A percentile compares a stretch with the other conserved stretches of the same genome.
phyloP scores from a whole-genome alignment of 257 asterid genomes.

The Solanum gracilifrons region DNA sequence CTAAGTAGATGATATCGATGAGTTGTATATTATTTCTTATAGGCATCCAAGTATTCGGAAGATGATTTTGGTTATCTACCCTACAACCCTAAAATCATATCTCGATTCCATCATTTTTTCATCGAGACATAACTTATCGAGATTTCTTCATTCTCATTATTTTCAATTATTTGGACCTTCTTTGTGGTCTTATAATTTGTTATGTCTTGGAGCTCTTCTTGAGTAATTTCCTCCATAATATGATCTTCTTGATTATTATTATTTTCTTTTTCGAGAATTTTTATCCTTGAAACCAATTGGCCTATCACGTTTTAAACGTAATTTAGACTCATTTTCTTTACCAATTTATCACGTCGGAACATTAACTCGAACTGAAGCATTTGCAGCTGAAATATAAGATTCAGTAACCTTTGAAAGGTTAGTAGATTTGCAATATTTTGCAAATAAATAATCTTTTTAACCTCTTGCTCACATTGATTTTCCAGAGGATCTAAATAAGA shows the following conservation, averaged over 20 bases:
- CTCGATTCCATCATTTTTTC: not conserved
- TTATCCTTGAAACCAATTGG: not conserved
- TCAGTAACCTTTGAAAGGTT: not conserved
- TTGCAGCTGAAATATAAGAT: not conserved
- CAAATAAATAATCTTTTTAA: too few species aligned
- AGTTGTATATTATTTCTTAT: too few species aligned
- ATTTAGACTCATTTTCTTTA: not conserved
- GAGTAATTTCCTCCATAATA: not conserved
- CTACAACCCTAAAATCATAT: too few species aligned
- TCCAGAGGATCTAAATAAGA: not conserved
- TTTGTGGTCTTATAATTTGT: not conserved
- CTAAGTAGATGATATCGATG: too few species aligned
- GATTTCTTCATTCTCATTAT: not conserved
- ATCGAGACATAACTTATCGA: not conserved
- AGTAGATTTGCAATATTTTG: not conserved
- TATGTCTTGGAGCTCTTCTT: not conserved
- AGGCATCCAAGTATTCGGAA: too few species aligned
- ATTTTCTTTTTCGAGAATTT: not conserved
- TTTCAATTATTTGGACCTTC: not conserved
- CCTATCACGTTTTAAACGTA: too few species aligned
- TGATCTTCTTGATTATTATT: too few species aligned
- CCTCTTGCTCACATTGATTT: not conserved
- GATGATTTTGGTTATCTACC: too few species aligned
- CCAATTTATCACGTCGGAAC: not conserved
- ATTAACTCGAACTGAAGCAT: not conserved